Base-by-base conservation (phyloP, 768 basidiomycete genomes). In the Pulveroboletus sp. region DNA sequence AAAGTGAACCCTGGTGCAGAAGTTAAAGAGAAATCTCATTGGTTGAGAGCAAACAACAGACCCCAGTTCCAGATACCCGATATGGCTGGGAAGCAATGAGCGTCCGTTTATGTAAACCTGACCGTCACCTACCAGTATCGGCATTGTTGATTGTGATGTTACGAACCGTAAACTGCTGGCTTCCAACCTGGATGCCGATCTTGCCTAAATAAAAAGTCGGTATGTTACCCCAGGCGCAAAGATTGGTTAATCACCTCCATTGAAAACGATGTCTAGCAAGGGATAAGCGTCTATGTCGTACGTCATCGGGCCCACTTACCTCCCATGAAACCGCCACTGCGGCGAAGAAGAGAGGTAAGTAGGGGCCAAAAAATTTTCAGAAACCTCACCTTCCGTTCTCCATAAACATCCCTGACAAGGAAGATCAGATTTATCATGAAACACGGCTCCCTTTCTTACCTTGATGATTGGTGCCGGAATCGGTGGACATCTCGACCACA, bases 121-220 rank as follows among this genome's bases (percentile, higher is more conserved):
- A 1, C 6, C 13, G 16, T 10, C 14, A 42, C 60, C 50, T 44
- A 72, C 73, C 74, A 34, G 60, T 64, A 13, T 69, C 55, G 16
- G 74, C 73, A 49, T 78, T 76, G 54, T 75, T 77, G 35, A 79
- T 57, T 1, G 75, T 79, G 42, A 85, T 64, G 56, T 85, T 85
- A 21, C 84, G 77, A 33, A 84, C 79, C 0, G 82, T 84, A 55
- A 85, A 84, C 75, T 90, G 88, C 66, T 91, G 87, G 52, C 84
- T 90, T 47, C 87, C 88, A 39, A 84, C 82, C 72, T 77, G 79
- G 39, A 90, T 81, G 11, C 84, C 88, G 39, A 72, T 82, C 37
- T 55, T 63, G 61, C 76, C 61, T 62, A n/a, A n/a, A 47, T 5
- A 7, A 43, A 19, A 23, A 1, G 11, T 45, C 23, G 19, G 9